Conservation (phyloP, 192 early-diverging fungal species). For the Coemansia sp. region DNA sequence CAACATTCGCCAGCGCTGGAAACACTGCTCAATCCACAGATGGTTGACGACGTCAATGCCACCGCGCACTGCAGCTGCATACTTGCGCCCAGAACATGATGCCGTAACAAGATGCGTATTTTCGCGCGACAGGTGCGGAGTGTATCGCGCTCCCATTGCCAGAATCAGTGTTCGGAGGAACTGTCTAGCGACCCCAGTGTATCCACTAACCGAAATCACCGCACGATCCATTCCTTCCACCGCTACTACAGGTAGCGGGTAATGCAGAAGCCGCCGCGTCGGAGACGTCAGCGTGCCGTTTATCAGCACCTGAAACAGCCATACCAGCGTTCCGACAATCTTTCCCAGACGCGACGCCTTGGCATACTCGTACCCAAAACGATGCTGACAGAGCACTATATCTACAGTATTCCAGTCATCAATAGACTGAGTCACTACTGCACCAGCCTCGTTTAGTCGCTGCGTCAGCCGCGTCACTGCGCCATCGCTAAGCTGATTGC, state of each 20-base stretch:
- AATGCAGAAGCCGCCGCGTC: constrained; percentile 41
- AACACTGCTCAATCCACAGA: constrained; percentile 82
- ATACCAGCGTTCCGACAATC: constrained; percentile 48
- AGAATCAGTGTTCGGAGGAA: constrained; percentile 64
- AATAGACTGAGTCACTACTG: constrained; percentile 13
- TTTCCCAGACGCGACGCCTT: constrained; percentile 53
- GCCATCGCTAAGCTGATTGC: constrained; percentile 26
- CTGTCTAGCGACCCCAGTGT: constrained; percentile 61
- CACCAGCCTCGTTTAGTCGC: constrained; percentile 45
- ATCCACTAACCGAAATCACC: constrained; percentile 68
- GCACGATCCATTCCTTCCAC: constrained; percentile 32
- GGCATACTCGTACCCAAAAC: constrained; percentile 47
- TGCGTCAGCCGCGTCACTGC: constrained; percentile 27
- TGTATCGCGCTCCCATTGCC: constrained; percentile 63
- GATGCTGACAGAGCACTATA: constrained; percentile 46
- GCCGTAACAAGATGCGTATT: constrained; percentile 80
- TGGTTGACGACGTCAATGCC: constrained; percentile 76
- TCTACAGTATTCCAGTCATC: constrained; percentile 41
- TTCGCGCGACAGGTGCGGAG: constrained; percentile 57
- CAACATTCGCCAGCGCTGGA: constrained; percentile 59
- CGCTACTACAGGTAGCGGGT: constrained; percentile 25
- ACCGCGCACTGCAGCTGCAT: constrained; percentile 59
- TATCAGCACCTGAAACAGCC: constrained; percentile 42
- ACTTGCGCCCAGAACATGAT: constrained; percentile 65
- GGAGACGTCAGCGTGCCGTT: constrained; percentile 24